Evolutionary conservation across 2,329 filamentous ascomycete species (phyloP).

Genomic region (Diaporthe batatas): DNA sequence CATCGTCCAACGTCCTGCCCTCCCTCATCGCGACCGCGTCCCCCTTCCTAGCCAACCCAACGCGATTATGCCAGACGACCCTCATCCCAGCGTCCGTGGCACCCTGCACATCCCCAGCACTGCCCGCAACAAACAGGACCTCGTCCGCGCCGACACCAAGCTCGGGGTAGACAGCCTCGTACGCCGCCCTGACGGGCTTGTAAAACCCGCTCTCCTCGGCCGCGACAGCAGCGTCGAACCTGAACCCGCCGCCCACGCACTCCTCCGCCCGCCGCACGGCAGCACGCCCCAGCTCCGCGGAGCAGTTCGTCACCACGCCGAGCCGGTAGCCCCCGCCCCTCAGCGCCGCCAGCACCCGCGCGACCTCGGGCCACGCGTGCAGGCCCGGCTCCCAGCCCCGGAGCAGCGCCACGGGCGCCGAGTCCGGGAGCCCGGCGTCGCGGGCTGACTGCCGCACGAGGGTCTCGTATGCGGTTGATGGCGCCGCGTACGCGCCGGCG

Average conservation of each 20-base stretch:
- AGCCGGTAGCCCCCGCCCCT: slow-evolving; percentile 49
- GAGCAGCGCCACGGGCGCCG: slow-evolving; percentile 49
- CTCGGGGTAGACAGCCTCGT: slow-evolving; percentile 48
- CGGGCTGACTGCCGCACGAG: slow-evolving; percentile 49
- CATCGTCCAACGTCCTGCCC: slow-evolving; percentile 45
- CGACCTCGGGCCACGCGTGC: slow-evolving; percentile 41
- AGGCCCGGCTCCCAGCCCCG: slow-evolving; percentile 47
- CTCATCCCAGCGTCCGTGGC: slow-evolving; percentile 54
- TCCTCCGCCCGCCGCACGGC: slow-evolving; percentile 43
- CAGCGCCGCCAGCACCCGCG: slow-evolving; percentile 42
- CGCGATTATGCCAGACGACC: slow-evolving; percentile 56
- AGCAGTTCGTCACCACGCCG: slow-evolving; percentile 56
- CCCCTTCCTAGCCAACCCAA: slow-evolving; percentile 48
- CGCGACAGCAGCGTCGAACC: slow-evolving; percentile 53
- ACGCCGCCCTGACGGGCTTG: slow-evolving; percentile 53
- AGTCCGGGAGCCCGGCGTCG: slow-evolving; percentile 49
- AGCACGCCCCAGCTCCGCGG: slow-evolving; percentile 48
- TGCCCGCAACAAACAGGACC: slow-evolving; percentile 55
- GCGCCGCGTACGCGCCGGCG: slow-evolving; percentile 49
- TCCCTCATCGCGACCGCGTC: slow-evolving; percentile 46
- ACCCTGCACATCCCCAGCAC: slow-evolving; percentile 55
- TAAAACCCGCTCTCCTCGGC: slow-evolving; percentile 57
- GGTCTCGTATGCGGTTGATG: slow-evolving; percentile 48
- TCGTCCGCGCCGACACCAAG: slow-evolving; percentile 48
- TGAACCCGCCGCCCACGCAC: slow-evolving; percentile 32